Percentiles rank a stretch among this genome's conserved stretches.
Evolutionary conservation across 2,329 filamentous ascomycete genomes (phyloP).

Genomic region (Cryphonectria nitschkei): DNA sequence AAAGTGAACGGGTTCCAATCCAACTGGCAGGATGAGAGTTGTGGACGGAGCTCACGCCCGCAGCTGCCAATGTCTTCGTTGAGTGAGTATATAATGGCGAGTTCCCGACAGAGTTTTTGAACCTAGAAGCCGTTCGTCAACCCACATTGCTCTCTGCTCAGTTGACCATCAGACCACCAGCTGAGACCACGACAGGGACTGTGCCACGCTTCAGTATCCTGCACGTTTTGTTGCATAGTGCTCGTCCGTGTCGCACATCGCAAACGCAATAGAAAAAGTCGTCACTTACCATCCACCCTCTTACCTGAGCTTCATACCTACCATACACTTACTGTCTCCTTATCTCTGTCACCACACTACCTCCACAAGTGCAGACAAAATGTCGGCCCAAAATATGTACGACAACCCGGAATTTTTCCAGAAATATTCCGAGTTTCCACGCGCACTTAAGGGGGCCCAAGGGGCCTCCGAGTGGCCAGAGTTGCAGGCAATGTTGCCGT

Average conservation of each 20-base stretch:
- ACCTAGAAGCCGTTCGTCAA: neutral
- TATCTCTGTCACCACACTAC: slow-evolving; percentile 7
- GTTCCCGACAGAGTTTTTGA: neutral
- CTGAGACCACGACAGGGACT: neutral
- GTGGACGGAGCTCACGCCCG: neutral
- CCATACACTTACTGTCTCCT: neutral
- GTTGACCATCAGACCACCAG: slow-evolving; percentile 6
- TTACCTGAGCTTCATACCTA: neutral
- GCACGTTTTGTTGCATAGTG: neutral
- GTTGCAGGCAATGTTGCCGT: slow-evolving; percentile 45
- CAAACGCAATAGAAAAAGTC: neutral
- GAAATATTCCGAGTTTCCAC: slow-evolving; percentile 45
- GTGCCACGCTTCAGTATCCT: neutral
- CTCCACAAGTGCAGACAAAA: slow-evolving; percentile 2
- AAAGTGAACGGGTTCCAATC: neutral
- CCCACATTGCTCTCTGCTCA: neutral
- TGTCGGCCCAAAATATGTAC: slow-evolving; percentile 45
- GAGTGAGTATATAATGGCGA: neutral
- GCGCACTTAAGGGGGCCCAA: slow-evolving; percentile 44
- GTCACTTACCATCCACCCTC: neutral
- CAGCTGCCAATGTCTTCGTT: neutral
- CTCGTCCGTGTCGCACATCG: neutral
- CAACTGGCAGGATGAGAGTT: neutral
- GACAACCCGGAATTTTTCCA: slow-evolving; percentile 48
- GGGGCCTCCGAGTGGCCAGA: slow-evolving; percentile 49